Evolutionary conservation across 2,329 filamentous ascomycete genomes (phyloP), one percentile per base, ranked within the genome.

Genomic region (Penicillium janthinellum): DNA sequence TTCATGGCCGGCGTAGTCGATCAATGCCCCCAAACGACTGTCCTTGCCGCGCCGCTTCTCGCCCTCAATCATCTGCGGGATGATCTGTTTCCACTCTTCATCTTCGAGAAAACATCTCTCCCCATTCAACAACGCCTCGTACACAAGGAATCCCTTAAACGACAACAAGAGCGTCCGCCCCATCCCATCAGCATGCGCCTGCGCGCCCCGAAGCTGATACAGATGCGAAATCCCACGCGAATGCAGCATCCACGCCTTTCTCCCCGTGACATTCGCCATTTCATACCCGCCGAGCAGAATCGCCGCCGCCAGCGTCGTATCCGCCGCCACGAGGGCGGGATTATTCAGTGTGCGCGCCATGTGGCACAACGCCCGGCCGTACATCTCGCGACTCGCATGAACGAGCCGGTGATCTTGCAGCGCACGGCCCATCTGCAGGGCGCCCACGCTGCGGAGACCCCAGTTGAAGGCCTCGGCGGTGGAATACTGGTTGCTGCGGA

Each of bases 161-260:
- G 67, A 64, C 12, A 63, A 47, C 20, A 66, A 51, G 7, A 69
- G 39, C 10, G 66, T 68, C 15, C 66, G 62, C 1, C 63, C 59
- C 35, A 67, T 60, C 3, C 67, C 66, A 7, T 28, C 34, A 5
- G 34, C 35, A 48, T 68, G 65, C 5, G 59, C 57, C 7, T 59
- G 41, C 5, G 67, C 49, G 0, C 67, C 67, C 1, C 67, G 62
- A 5, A 67, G 35, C 3, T 38, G 57, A 25, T 67, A 57, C 10
- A 69, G 41, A 38, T 51, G 44, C 2, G 39, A 57, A 4, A 69
- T 62, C 4, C 66, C 67, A 4, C 62, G 56, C 1, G 66, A 65
- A 47, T 69, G 66, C 4, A 64, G 39, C n/a, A 69, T 37, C 66
- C 66, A 69, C 5, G 64, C 62, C 42, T 58, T 60, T 17, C 60